A percentile compares a stretch with the other conserved stretches of the same genome.
Evolutionary conservation across 768 basidiomycete species (phyloP).

Genomic region (Tricholoma saponaceum): DNA sequence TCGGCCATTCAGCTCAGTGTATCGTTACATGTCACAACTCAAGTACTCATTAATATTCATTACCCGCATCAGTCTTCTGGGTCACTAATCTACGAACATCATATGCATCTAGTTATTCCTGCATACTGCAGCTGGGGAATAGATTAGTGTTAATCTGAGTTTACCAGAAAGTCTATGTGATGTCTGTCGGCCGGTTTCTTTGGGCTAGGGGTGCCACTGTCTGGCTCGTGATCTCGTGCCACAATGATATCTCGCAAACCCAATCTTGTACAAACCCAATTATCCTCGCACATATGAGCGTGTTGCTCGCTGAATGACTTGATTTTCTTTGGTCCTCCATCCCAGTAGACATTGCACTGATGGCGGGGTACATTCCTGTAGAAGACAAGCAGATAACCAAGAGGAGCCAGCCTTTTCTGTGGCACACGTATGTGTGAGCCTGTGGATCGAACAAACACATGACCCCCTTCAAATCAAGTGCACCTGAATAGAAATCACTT

Average conservation of each 20-base stretch:
- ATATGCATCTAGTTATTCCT: no score
- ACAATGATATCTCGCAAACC: background rate
- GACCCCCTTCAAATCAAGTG: slow-evolving; percentile 8
- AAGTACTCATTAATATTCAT: no score
- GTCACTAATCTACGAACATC: no score
- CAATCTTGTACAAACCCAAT: background rate
- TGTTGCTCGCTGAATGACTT: background rate
- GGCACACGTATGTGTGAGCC: slow-evolving; percentile 14
- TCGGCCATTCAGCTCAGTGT: no score
- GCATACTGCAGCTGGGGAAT: no score
- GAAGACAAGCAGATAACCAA: background rate
- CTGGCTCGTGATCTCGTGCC: background rate
- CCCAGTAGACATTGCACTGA: background rate
- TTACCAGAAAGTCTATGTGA: background rate
- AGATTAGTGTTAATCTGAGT: background rate
- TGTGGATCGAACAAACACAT: slow-evolving; percentile 23
- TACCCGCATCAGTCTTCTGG: no score
- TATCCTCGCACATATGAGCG: background rate
- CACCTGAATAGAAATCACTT: slow-evolving; percentile 1
- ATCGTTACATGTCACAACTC: no score
- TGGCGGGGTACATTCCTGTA: background rate
- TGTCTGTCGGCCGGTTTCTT: background rate
- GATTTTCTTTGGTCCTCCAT: background rate
- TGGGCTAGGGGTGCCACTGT: background rate
- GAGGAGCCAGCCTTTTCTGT: background rate